Conservation (phyloP, 1,284 basidiomycete genomes). For the Ustilago bromivora region DNA sequence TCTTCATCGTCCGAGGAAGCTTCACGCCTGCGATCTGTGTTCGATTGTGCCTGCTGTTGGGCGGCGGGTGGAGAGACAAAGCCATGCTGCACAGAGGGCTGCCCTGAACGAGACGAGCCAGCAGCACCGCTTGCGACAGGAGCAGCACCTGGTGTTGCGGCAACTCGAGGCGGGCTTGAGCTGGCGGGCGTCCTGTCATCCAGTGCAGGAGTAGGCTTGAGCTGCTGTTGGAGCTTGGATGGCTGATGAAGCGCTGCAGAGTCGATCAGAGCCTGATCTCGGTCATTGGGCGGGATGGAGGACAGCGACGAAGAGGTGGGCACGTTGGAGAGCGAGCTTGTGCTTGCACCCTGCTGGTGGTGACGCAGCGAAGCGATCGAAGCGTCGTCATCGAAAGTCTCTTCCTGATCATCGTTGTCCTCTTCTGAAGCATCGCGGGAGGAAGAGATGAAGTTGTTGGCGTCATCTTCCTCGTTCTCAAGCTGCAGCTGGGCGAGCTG, state of each 20-base stretch:
- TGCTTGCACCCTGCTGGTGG: slow-evolving; percentile 33
- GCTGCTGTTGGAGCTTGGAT: slow-evolving; percentile 40
- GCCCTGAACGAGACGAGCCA: slow-evolving; percentile 5
- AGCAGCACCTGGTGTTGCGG: slow-evolving; percentile 12
- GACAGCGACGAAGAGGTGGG: slow-evolving; percentile 45
- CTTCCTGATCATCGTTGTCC: slow-evolving; percentile 57
- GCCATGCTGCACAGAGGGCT: slow-evolving; percentile 31
- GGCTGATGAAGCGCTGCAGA: slow-evolving; percentile 46
- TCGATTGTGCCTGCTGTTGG: slow-evolving; percentile 23
- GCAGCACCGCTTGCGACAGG: slow-evolving; percentile 9
- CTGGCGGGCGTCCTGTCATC: slow-evolving; percentile 50
- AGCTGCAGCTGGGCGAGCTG: slow-evolving; percentile 53
- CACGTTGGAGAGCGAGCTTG: slow-evolving; percentile 33
- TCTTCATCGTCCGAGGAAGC: slow-evolving; percentile 49
- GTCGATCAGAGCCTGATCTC: slow-evolving; percentile 51
- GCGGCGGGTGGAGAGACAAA: slow-evolving; percentile 21
- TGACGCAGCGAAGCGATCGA: slow-evolving; percentile 51
- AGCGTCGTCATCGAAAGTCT: slow-evolving; percentile 52
- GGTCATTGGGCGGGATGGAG: slow-evolving; percentile 50
- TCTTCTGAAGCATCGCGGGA: slow-evolving; percentile 56
- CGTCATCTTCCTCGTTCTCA: slow-evolving; percentile 44
- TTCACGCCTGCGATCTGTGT: slow-evolving; percentile 27
- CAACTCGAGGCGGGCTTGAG: slow-evolving; percentile 43
- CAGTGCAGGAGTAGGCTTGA: slow-evolving; percentile 20
- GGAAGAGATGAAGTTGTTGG: slow-evolving; percentile 50